These are phyloP conservation scores for Monosporozyma servazzii DNA, from an alignment of 805 yeast species.

Conservation along the genomic window DNA sequence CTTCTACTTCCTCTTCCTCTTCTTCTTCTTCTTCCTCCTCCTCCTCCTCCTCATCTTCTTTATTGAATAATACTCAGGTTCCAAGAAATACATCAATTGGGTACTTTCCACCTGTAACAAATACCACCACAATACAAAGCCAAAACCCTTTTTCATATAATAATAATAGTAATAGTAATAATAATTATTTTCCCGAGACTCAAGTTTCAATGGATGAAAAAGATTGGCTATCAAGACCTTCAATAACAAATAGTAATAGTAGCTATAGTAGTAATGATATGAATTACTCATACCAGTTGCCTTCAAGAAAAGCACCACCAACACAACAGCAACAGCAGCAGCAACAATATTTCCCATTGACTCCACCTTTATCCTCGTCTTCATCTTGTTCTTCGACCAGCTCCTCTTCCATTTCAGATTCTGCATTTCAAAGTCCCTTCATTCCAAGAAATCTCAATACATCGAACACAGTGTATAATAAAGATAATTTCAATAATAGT, in stretches of 20 bases:
- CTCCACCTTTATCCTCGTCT: background rate
- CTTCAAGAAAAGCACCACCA: background rate
- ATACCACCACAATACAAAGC: background rate
- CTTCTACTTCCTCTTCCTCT: background rate
- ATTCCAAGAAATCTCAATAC: background rate
- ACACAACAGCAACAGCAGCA: background rate
- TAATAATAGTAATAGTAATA: background rate
- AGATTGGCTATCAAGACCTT: background rate
- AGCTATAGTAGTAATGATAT: background rate
- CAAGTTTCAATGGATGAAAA: background rate
- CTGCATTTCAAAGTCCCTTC: background rate
- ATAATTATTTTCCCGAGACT: background rate
- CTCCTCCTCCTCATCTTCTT: background rate
- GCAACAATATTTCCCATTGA: background rate
- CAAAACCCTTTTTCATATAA: background rate
- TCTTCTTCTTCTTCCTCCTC: background rate
- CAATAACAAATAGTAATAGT: background rate
- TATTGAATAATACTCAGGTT: background rate
- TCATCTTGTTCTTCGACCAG: background rate
- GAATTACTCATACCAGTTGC: background rate
- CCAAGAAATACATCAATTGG: background rate
- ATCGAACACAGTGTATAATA: background rate
- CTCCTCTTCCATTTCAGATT: background rate
- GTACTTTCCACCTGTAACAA: background rate
- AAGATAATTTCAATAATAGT: background rate